Evolutionary conservation across 164 flowering plant genomes (phyloP).

Genomic region (Chimonanthus praecox): DNA sequence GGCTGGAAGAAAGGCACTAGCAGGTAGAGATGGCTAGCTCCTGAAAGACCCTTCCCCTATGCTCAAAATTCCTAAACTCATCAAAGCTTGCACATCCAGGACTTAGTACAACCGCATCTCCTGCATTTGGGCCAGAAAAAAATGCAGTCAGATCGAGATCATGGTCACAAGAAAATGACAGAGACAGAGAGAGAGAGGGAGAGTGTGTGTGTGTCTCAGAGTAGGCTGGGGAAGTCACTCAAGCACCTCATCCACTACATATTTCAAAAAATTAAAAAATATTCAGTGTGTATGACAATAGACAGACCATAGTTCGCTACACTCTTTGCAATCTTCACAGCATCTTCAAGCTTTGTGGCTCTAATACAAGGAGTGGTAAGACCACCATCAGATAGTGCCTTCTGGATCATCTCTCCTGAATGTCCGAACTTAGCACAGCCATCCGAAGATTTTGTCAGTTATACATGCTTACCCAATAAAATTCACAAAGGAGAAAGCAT

Average conservation of each 20-base stretch:
- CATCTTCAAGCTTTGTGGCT: conserved; percentile 25
- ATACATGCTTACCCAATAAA: neutral
- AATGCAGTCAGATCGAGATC: neutral
- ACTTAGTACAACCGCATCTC: conserved; percentile 25
- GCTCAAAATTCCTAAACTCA: conserved; percentile 33
- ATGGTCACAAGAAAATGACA: neutral
- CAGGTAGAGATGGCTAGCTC: conserved; percentile 17
- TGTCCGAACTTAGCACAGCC: conserved; percentile 29
- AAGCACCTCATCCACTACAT: neutral
- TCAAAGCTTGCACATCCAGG: conserved; percentile 41
- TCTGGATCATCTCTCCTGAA: conserved; percentile 33
- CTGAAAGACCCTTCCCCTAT: conserved; percentile 29
- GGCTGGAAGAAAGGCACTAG: neutral
- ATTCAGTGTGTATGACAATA: neutral
- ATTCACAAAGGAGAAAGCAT: neutral
- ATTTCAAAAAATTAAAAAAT: neutral
- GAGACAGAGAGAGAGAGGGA: neutral
- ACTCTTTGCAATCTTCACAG: conserved; percentile 32
- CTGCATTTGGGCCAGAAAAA: conserved; percentile 10
- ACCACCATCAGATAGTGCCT: conserved; percentile 25
- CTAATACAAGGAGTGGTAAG: conserved; percentile 34
- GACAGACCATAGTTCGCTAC: conserved; percentile 33
- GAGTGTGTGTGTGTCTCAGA: neutral
- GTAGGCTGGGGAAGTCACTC: too few relatives aligned
- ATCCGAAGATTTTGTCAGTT: conserved; percentile 11